Conservation (phyloP, 371 early-diverging fungal genomes). For the Thermomucor indicae-seudaticae region DNA sequence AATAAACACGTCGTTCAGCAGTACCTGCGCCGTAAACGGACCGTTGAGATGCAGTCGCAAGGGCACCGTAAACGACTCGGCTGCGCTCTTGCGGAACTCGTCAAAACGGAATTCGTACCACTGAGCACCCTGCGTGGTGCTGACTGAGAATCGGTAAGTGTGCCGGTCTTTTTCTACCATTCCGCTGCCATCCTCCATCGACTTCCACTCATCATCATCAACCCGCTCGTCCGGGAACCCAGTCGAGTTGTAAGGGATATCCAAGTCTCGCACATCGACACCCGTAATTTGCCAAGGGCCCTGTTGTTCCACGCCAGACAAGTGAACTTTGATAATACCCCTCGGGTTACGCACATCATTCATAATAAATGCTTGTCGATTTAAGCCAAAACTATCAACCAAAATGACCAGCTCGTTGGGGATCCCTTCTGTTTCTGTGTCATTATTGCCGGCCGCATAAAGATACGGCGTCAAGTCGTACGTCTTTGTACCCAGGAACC, state of each 20-base stretch:
- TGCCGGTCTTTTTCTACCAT: conserved; percentile 8
- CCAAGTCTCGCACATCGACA: conserved; percentile 60
- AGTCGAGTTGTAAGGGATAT: conserved; percentile 54
- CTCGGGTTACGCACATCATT: conserved; percentile 78
- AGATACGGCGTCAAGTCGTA: conserved; percentile 40
- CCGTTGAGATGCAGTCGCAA: conserved; percentile 64
- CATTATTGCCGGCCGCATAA: conserved; percentile 7
- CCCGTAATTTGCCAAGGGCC: conserved; percentile 73
- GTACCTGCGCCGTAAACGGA: conserved; percentile 60
- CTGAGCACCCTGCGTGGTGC: conserved; percentile 23
- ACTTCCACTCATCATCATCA: conserved; percentile 15
- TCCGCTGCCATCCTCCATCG: conserved; percentile 14
- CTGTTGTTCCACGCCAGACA: conserved; percentile 40
- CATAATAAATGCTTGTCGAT: conserved; percentile 68
- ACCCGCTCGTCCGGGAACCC: conserved; percentile 74
- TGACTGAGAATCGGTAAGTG: conserved; percentile 10
- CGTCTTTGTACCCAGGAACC: conserved; percentile 43
- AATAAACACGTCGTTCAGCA: conserved; percentile 57
- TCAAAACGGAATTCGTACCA: conserved; percentile 39
- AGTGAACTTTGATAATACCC: conserved; percentile 62
- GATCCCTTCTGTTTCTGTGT: too few species aligned
- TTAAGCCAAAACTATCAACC: conserved; percentile 78
- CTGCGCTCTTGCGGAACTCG: conserved; percentile 16
- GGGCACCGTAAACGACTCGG: conserved; percentile 39
- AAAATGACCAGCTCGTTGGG: conserved; percentile 62